phyloP scores from a whole-genome alignment of 2,329 filamentous ascomycete species.

The Neofusicoccum laricinum region DNA sequence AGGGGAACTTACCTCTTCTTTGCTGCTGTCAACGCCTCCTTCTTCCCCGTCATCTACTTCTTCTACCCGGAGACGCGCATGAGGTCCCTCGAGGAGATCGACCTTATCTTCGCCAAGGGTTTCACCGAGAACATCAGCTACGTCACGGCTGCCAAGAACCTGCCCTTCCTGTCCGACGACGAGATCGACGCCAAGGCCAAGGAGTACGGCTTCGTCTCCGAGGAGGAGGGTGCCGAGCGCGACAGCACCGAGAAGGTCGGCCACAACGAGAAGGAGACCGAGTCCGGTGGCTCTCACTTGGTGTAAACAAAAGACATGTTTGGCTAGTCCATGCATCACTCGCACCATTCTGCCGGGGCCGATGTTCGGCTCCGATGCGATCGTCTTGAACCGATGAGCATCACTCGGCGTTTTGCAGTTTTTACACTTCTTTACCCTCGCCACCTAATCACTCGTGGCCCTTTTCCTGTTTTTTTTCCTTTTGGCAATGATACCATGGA shows the following conservation, averaged over 20 bases:
- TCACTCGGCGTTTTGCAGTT: neutral
- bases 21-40: conserved; percentile 50
- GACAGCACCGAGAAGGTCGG: conserved; percentile 12
- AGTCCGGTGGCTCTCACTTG: conserved; percentile 14
- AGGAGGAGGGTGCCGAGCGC: conserved; percentile 19
- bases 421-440: neutral
- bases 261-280: conserved; percentile 19
- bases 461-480: neutral
- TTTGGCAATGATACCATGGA: conserved; percentile 12
- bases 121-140: conserved; percentile 59
- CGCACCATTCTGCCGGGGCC: neutral
- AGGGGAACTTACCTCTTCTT: conserved; percentile 47
- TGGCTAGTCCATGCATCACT: neutral
- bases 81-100: conserved; percentile 57
- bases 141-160: conserved; percentile 55
- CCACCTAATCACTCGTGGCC: neutral
- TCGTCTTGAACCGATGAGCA: neutral
- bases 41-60: conserved; percentile 54
- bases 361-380: neutral
- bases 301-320: conserved; percentile 3
- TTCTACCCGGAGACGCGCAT: conserved; percentile 53
- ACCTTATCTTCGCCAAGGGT: conserved; percentile 49
- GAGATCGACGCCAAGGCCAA: conserved; percentile 52
- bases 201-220: conserved; percentile 34
- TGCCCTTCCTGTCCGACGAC: conserved; percentile 52